phyloP scores from a whole-genome alignment of 1,139 yeast species.

The Trichomonascaceae sp. region DNA sequence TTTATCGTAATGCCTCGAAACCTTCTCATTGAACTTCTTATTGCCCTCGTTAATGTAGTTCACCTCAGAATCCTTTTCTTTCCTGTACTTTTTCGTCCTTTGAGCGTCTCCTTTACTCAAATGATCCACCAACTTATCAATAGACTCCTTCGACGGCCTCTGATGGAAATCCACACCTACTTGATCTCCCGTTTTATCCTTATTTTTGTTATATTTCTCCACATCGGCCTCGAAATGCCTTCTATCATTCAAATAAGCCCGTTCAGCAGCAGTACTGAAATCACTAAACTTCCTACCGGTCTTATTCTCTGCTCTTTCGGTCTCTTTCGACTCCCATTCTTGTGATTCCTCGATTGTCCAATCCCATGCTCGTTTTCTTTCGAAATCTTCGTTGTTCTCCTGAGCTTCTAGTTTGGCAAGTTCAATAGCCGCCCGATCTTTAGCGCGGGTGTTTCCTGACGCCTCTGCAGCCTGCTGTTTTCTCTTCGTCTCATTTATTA shows the following conservation, averaged over 20 bases:
- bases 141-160: conserved; percentile 37
- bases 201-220: conserved; percentile 39
- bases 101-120: conserved; percentile 35
- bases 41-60: conserved; percentile 63
- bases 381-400: conserved; percentile 38
- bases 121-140: conserved; percentile 38
- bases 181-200: conserved; percentile 17
- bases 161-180: conserved; percentile 23
- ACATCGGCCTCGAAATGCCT: conserved; percentile 38
- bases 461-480: conserved; percentile 33
- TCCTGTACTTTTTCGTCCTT: conserved; percentile 34
- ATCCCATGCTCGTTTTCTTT: conserved; percentile 45
- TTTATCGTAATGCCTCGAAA: conserved; percentile 53
- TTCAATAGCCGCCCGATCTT: conserved; percentile 36
- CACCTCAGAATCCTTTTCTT: conserved; percentile 31
- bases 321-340: conserved; percentile 50
- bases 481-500: conserved; percentile 25
- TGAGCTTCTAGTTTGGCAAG: conserved; percentile 36
- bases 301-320: conserved; percentile 22
- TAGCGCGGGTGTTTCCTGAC: conserved; percentile 32
- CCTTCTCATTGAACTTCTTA: conserved; percentile 68
- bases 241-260: conserved; percentile 47
- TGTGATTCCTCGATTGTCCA: conserved; percentile 68
- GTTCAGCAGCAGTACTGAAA: conserved; percentile 49
- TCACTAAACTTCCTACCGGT: conserved; percentile 32